phyloP scores from a whole-genome alignment of 2,329 filamentous ascomycete genomes.

The Nigrospora oryzae region DNA sequence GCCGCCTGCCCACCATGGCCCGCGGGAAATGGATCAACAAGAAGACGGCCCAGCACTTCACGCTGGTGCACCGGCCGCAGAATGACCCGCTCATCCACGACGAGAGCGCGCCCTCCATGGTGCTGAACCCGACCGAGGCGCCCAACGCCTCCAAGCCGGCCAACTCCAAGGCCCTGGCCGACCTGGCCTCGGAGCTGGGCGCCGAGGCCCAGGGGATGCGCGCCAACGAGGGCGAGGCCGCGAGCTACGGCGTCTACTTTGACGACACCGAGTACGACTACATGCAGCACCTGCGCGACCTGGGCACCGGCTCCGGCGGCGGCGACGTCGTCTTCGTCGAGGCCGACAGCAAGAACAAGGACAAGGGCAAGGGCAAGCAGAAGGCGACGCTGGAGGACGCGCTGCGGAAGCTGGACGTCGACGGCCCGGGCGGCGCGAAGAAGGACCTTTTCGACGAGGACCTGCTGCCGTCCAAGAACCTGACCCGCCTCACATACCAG shows the following conservation, averaged over 20 bases:
- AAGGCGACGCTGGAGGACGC: constrained; percentile 80
- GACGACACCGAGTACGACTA: constrained; percentile 97
- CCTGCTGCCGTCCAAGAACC: constrained; percentile 71
- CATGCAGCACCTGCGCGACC: constrained; percentile 95
- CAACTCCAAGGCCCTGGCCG: constrained; percentile 54
- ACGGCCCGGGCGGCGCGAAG: constrained; percentile 24
- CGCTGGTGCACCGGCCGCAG: constrained; percentile 90
- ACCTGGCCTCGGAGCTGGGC: constrained; percentile 70
- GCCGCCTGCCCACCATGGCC: not conserved
- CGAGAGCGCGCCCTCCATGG: constrained; percentile 77
- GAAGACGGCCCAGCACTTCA: constrained; percentile 87
- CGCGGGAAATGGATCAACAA: constrained; percentile 47
- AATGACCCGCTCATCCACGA: constrained; percentile 97
- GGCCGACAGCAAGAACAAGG: constrained; percentile 48
- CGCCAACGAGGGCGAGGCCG: constrained; percentile 91
- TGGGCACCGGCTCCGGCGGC: constrained; percentile 59
- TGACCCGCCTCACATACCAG: constrained; percentile 73
- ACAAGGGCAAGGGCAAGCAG: constrained; percentile 64
- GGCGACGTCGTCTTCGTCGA: constrained; percentile 78
- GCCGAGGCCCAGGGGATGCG: constrained; percentile 57
- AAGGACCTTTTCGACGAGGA: constrained; percentile 61
- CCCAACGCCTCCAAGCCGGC: constrained; percentile 38
- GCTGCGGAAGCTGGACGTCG: constrained; percentile 51
- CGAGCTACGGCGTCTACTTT: constrained; percentile 86
- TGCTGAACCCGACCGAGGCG: constrained; percentile 62